Evolutionary conservation across 192 early-diverging fungal genomes (phyloP).

Genomic region (Umbelopsis vinacea): DNA sequence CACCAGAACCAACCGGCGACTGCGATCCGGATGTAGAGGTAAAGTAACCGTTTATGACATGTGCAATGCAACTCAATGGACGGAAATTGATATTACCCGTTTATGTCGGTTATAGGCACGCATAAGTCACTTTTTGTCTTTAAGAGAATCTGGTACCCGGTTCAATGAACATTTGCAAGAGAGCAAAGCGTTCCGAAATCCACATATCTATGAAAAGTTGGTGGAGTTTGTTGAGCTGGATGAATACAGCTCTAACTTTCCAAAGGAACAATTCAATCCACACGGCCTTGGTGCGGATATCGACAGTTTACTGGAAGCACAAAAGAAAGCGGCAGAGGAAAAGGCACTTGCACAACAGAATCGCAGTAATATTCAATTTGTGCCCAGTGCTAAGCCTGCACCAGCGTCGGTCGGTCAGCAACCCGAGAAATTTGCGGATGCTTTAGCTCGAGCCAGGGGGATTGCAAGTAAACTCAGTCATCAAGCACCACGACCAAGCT

Average conservation of each 20-base stretch:
- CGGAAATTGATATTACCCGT: neutral
- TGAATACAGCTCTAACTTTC: slow-evolving; percentile 82
- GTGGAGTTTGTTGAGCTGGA: slow-evolving; percentile 84
- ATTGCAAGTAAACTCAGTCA: slow-evolving; percentile 8
- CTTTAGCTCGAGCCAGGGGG: neutral
- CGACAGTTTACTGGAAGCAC: slow-evolving; percentile 56
- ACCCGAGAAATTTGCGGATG: slow-evolving; percentile 7
- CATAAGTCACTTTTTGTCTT: slow-evolving; percentile 73
- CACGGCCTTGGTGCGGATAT: slow-evolving; percentile 62
- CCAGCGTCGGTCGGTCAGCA: neutral
- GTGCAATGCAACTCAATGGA: neutral
- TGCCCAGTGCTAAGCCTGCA: neutral
- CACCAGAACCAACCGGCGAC: slow-evolving; percentile 54
- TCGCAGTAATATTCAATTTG: slow-evolving; percentile 27
- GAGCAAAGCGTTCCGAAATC: slow-evolving; percentile 92
- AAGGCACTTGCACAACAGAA: slow-evolving; percentile 39
- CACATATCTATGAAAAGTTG: slow-evolving; percentile 86
- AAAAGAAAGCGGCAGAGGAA: slow-evolving; percentile 46
- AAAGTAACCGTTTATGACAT: slow-evolving; percentile 1
- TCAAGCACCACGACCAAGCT: neutral
- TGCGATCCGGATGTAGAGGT: slow-evolving; percentile 70
- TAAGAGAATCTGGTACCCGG: slow-evolving; percentile 68
- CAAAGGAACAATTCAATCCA: slow-evolving; percentile 72
- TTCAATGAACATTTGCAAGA: slow-evolving; percentile 83
- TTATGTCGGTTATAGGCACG: slow-evolving; percentile 54